These are phyloP conservation scores for Helicocarpus griseus DNA, from an alignment of 2,329 filamentous ascomycete genomes.

Conservation along the genomic window DNA sequence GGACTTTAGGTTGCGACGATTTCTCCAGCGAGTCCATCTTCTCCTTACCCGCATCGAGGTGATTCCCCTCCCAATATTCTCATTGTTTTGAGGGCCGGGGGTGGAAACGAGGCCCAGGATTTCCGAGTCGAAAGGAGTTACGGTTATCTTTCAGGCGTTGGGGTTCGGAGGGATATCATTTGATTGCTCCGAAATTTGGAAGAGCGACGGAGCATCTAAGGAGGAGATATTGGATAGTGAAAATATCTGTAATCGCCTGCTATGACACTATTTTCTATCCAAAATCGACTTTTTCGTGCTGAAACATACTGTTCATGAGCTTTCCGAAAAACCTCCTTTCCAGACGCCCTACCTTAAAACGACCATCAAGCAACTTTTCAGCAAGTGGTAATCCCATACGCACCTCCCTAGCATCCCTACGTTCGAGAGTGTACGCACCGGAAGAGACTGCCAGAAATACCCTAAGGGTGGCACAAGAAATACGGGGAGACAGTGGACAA, in stretches of 20 bases:
- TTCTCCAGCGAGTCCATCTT: not conserved
- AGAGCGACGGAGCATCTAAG: not conserved
- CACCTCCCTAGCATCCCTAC: not conserved
- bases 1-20: not conserved
- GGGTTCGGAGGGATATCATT: not conserved
- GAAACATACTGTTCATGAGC: slow-evolving; percentile 1
- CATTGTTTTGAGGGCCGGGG: not conserved
- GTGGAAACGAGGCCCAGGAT: not conserved
- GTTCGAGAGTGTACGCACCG: not conserved
- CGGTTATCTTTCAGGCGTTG: slow-evolving; percentile 1
- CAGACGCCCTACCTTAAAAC: not conserved
- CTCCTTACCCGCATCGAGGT: not conserved
- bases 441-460: not conserved
- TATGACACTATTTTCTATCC: slow-evolving; percentile 4
- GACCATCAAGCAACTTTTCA: not conserved
- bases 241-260: slow-evolving; percentile 3
- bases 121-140: not conserved
- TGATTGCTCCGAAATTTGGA: not conserved
- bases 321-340: not conserved
- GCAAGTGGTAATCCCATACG: not conserved
- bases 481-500: slow-evolving; percentile 1
- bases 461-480: not conserved
- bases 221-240: slow-evolving; percentile 2
- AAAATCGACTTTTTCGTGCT: slow-evolving; percentile 6
- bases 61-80: not conserved